A percentile compares a stretch with the other conserved stretches of the same genome.
phyloP scores from a whole-genome alignment of 139 green algal genomes.

The Haematococcus lacustris region DNA sequence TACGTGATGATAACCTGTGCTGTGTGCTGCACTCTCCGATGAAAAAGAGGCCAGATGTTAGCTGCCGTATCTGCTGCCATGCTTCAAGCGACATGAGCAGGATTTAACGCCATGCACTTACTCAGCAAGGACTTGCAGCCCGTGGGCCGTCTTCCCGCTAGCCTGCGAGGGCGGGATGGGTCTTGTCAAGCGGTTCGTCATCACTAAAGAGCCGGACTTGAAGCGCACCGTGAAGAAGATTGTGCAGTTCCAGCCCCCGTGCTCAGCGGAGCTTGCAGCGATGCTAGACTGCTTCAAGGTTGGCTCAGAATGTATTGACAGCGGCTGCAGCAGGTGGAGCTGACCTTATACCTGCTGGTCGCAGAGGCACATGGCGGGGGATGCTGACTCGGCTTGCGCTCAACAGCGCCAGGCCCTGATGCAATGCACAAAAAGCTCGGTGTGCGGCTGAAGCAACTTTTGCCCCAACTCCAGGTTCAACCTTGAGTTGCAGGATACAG shows the following conservation, averaged over 20 bases:
- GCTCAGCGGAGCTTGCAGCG: slow-evolving; percentile 4
- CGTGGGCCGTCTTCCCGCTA: not conserved
- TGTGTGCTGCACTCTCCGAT: too few species aligned
- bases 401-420: not conserved
- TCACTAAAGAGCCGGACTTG: slow-evolving; percentile 13
- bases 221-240: slow-evolving; percentile 13
- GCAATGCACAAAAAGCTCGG: not conserved
- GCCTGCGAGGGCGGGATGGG: not conserved
- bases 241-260: slow-evolving; percentile 3
- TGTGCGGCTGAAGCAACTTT: too few species aligned
- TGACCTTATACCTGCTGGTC: not conserved
- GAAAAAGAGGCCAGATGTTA: too few species aligned
- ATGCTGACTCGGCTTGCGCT: slow-evolving; percentile 6
- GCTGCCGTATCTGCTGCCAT: not conserved
- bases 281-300: slow-evolving; percentile 13
- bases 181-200: not conserved
- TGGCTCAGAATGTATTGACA: not conserved
- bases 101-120: not conserved
- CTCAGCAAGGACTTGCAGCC: not conserved
- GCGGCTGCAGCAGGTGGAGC: not conserved
- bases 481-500: too few species aligned
- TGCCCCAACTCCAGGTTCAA: too few species aligned
- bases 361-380: not conserved
- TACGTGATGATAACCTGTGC: not conserved
- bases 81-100: not conserved